These are phyloP conservation scores for Ceratocystis albifundus DNA, from an alignment of 2,329 filamentous ascomycete genomes.

Conservation along the genomic window DNA sequence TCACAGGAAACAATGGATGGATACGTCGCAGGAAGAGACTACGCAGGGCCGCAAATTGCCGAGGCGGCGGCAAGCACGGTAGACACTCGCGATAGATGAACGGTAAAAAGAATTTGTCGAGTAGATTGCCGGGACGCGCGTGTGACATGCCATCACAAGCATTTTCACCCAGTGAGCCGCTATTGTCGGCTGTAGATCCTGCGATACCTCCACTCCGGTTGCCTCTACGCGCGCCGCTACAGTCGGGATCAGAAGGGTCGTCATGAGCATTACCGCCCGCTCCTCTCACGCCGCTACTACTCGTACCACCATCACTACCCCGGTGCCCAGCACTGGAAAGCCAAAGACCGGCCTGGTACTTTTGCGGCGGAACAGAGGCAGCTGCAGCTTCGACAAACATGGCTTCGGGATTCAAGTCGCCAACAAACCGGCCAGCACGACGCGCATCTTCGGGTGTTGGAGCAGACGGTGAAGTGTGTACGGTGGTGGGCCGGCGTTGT, in stretches of 20 bases:
- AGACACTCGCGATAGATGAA: slow-evolving; percentile 39
- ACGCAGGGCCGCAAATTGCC: slow-evolving; percentile 38
- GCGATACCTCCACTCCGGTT: not conserved
- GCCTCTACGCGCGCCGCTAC: not conserved
- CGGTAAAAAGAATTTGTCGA: slow-evolving; percentile 34
- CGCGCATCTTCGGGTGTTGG: not conserved
- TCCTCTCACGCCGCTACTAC: not conserved
- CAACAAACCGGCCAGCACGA: slow-evolving; percentile 40
- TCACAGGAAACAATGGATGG: slow-evolving; percentile 44
- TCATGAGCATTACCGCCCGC: not conserved
- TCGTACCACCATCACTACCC: not conserved
- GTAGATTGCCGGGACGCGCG: slow-evolving; percentile 26
- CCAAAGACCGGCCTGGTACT: slow-evolving; percentile 47
- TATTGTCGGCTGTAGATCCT: not conserved
- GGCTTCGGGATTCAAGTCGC: slow-evolving; percentile 48
- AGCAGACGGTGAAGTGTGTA: slow-evolving; percentile 5
- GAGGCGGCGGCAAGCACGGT: slow-evolving; percentile 37
- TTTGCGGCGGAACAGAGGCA: slow-evolving; percentile 30
- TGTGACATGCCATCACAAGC: not conserved
- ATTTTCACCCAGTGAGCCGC: not conserved
- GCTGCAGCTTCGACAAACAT: slow-evolving; percentile 47
- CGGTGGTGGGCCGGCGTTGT: not conserved
- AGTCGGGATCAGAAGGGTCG: not conserved
- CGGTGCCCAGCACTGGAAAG: slow-evolving; percentile 28
- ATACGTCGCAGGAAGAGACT: slow-evolving; percentile 41